Base-by-base conservation (phyloP, 257 asterid genomes). In the Jacaranda mimosifolia region DNA sequence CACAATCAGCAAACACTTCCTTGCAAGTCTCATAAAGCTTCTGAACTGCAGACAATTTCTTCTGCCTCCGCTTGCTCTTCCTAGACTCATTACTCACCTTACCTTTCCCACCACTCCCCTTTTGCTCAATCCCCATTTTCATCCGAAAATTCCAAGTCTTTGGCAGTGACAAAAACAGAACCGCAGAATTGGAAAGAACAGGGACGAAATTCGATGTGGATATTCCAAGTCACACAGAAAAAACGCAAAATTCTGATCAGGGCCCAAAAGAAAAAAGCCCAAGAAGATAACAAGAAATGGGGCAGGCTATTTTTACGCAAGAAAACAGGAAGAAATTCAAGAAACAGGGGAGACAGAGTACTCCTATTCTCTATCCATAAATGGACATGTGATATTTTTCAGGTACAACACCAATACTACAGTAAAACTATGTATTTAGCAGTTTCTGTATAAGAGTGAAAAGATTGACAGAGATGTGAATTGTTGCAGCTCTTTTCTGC, bases 1-100 rank as follows among this genome's bases (percentile, higher is more conserved):
- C 95, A 80, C 94, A 94, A 85, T 87, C 93, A 5, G 89, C 96
- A 84, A 92, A 94, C 5, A 89, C 94, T 32, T 92, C 87, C 69
- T 77, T 82, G 81, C 99, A 94, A 74, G 92, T 87, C 0, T 91
- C 90, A 68, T 92, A 92, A 0, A 94, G 96, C 82, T 38, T 85
- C 78, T 94, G 98, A 82, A 92, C 93, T 43, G 82, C 80, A 2
- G 85, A 53, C 14, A 63, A 4, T 72, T 78, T 89, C 87, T 73
- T 88, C 63, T 57, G 87, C 82, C 81, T 80, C 57, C 88, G 68
- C 79, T 79, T 84, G 32, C 79, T 84, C 77, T 84, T 86, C 87
- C 71, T 84, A 39, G 94, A 86, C 46, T 84, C 91, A 75, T 52
- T 79, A 62, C 83, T 87, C 70, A 80, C 86, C 57, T 81, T 87